These are phyloP conservation scores for Xerocomellus chrysenteron DNA, from an alignment of 768 basidiomycete genomes.

Conservation along the genomic window DNA sequence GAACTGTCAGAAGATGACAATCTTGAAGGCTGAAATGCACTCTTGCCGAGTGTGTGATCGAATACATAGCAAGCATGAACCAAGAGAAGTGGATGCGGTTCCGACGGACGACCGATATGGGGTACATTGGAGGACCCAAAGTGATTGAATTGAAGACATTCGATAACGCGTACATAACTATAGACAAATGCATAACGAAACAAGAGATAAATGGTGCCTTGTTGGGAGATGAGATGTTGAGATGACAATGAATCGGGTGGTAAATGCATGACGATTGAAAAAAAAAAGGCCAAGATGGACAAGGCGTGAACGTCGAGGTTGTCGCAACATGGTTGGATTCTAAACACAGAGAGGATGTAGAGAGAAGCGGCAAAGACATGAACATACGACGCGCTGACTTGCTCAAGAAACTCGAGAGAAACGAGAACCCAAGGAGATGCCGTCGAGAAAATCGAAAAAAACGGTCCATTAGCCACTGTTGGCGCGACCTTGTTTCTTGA, in stretches of 20 bases:
- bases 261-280: background rate
- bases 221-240: background rate
- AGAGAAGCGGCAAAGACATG: background rate
- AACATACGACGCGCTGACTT: conserved; percentile 1
- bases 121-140: no score
- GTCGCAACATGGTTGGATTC: background rate
- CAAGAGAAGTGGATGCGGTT: background rate
- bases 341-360: conserved; percentile 2
- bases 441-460: background rate
- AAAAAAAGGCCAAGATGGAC: background rate
- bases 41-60: background rate
- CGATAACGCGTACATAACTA: background rate
- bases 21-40: background rate
- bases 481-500: conserved; percentile 28
- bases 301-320: background rate
- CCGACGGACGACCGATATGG: background rate
- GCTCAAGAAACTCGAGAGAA: background rate
- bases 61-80: background rate
- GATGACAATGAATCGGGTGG: background rate
- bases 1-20: background rate
- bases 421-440: background rate
- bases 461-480: conserved; percentile 9
- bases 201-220: background rate
- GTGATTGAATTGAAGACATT: background rate
- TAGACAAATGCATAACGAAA: background rate